Evolutionary conservation across 2,329 filamentous ascomycete genomes (phyloP).

Genomic region (Botrytis squamosa): DNA sequence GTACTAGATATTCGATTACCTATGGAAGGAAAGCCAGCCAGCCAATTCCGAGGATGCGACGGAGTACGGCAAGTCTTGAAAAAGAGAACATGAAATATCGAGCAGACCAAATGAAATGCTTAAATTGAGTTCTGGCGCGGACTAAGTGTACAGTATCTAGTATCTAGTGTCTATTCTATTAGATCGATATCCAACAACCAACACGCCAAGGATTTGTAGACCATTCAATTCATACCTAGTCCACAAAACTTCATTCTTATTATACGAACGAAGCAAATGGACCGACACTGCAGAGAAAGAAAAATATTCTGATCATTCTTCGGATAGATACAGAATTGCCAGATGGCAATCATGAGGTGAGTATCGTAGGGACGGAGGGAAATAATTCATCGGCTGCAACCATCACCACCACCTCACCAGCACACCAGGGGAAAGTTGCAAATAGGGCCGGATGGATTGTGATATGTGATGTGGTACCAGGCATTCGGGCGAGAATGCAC

Average conservation of each 20-base stretch:
- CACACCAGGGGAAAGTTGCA: neutral
- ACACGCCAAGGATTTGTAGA: neutral
- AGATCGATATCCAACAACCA: neutral
- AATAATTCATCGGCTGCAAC: slow-evolving; percentile 5
- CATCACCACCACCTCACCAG: neutral
- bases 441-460: neutral
- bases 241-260: neutral
- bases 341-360: slow-evolving; percentile 19
- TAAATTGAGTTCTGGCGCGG: neutral
- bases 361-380: neutral
- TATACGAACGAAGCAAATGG: neutral
- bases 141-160: too few species aligned
- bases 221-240: neutral
- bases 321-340: slow-evolving; percentile 3
- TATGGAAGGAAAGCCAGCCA: too few species aligned
- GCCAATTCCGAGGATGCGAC: too few species aligned
- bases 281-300: too few species aligned
- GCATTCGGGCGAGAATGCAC: neutral
- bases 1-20: too few species aligned
- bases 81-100: neutral
- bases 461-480: neutral
- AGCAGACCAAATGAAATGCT: neutral
- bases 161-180: neutral
- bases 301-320: neutral
- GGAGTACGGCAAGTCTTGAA: neutral